phyloP scores from a whole-genome alignment of 129 eudicot species.

The Pseudognaphalium luteoalbum region DNA sequence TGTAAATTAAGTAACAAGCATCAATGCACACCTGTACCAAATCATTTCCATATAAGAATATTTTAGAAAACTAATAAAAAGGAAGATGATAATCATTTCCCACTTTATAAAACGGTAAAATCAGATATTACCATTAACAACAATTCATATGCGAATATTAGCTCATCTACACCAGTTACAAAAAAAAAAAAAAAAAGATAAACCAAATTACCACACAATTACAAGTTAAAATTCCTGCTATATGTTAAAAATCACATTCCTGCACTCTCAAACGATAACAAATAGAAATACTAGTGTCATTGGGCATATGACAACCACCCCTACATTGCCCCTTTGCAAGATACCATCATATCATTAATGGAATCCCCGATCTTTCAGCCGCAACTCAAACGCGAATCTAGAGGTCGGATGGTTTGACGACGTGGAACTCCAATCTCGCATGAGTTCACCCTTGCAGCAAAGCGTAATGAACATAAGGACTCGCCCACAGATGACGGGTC shows the following conservation, averaged over 20 bases:
- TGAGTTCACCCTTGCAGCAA: slow-evolving; percentile 63
- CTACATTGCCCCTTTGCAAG: slow-evolving; percentile 8
- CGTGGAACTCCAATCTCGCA: slow-evolving; percentile 71
- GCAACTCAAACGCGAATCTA: slow-evolving; percentile 60
- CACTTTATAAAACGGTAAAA: too few relatives aligned
- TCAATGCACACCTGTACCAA: too few relatives aligned
- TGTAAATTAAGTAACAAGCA: too few relatives aligned
- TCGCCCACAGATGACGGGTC: slow-evolving; percentile 56
- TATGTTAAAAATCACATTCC: slow-evolving; percentile 16
- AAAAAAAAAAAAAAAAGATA: not conserved
- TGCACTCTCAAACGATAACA: slow-evolving; percentile 25
- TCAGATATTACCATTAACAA: not conserved
- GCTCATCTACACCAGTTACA: slow-evolving; percentile 41
- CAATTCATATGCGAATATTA: slow-evolving; percentile 18
- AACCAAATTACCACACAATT: slow-evolving; percentile 29
- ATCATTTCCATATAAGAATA: too few relatives aligned
- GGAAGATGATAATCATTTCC: too few relatives aligned
- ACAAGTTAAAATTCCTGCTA: slow-evolving; percentile 21
- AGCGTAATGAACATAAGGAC: slow-evolving; percentile 55
- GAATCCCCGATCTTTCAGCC: slow-evolving; percentile 24
- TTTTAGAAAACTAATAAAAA: too few relatives aligned
- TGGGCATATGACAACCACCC: slow-evolving; percentile 30
- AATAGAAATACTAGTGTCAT: slow-evolving; percentile 25
- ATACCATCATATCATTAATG: not conserved
- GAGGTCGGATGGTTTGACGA: slow-evolving; percentile 47